phyloP scores from a whole-genome alignment of 768 basidiomycete genomes.

The Lactarius evosmus region DNA sequence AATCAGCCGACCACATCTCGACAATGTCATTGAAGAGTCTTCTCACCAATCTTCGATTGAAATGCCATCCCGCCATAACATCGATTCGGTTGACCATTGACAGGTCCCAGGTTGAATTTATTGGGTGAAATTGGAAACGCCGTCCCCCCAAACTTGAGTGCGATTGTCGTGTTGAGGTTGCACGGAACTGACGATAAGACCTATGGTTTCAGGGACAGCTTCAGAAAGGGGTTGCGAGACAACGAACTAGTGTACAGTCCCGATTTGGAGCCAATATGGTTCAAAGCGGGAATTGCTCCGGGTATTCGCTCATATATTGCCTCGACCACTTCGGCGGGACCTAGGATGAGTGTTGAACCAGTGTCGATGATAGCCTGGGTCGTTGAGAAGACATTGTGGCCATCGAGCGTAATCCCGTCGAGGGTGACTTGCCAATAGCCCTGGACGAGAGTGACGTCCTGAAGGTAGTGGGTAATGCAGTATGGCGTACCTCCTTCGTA shows the following conservation, averaged over 20 bases:
- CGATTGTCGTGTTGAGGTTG: background rate
- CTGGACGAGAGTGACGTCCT: constrained; percentile 18
- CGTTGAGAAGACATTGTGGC: constrained; percentile 16
- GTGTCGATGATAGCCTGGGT: constrained; percentile 32
- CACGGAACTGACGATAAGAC: constrained; percentile 3
- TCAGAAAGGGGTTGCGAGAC: background rate
- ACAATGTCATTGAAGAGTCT: background rate
- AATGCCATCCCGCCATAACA: constrained; percentile 9
- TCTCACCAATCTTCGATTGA: background rate
- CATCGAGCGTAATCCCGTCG: constrained; percentile 29
- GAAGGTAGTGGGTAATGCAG: background rate
- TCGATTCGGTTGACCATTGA: background rate
- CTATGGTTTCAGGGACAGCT: background rate
- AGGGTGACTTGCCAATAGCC: constrained; percentile 38
- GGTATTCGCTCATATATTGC: background rate
- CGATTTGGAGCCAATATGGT: background rate
- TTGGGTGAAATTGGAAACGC: background rate
- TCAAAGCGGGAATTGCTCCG: background rate
- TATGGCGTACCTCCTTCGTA: constrained; percentile 1
- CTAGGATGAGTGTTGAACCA: constrained; percentile 35
- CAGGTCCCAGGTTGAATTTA: constrained; percentile 9
- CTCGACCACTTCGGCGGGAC: constrained; percentile 5
- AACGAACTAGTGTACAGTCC: constrained; percentile 6
- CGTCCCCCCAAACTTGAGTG: constrained; percentile 2
- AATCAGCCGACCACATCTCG: background rate